phyloP scores from a whole-genome alignment of 2,329 filamentous ascomycete genomes.

The Sporothrix variecibatus region DNA sequence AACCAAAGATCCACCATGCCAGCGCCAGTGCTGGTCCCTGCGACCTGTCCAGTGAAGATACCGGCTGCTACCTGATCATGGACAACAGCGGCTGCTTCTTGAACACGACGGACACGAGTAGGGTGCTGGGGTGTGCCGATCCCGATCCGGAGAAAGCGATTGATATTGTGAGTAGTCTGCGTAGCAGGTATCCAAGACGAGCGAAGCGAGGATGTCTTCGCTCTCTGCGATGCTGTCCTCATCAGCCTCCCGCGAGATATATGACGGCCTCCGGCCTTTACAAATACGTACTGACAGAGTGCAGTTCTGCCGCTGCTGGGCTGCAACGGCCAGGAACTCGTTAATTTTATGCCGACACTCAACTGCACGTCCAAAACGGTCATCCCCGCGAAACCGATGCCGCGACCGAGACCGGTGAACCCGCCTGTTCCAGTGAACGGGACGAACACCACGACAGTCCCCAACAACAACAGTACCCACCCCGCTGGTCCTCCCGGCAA shows the following conservation, averaged over 20 bases:
- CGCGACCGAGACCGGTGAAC: background rate
- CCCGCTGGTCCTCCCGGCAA: background rate
- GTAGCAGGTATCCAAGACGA: too few species aligned
- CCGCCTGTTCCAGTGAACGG: background rate
- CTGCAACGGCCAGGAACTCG: slow-evolving; percentile 22
- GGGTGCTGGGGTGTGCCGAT: slow-evolving; percentile 18
- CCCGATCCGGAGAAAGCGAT: background rate
- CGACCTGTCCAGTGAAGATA: slow-evolving; percentile 22
- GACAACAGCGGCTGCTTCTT: slow-evolving; percentile 25
- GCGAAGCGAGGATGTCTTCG: too few species aligned
- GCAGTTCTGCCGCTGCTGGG: slow-evolving; percentile 25
- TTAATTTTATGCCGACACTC: slow-evolving; percentile 21
- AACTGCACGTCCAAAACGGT: slow-evolving; percentile 21
- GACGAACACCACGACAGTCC: background rate
- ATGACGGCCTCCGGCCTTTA: background rate
- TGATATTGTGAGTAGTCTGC: background rate
- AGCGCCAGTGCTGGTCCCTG: background rate
- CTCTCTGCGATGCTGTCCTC: too few species aligned
- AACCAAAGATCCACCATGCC: background rate
- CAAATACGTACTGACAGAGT: background rate
- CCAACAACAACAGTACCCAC: background rate
- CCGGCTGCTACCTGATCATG: slow-evolving; percentile 20
- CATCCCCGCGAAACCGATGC: background rate
- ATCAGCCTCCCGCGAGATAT: too few species aligned
- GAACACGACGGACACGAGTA: slow-evolving; percentile 6